A percentile compares a stretch with the other conserved stretches of the same genome.
phyloP scores from a whole-genome alignment of 768 basidiomycete genomes.

The Thelephora aurantiotincta region DNA sequence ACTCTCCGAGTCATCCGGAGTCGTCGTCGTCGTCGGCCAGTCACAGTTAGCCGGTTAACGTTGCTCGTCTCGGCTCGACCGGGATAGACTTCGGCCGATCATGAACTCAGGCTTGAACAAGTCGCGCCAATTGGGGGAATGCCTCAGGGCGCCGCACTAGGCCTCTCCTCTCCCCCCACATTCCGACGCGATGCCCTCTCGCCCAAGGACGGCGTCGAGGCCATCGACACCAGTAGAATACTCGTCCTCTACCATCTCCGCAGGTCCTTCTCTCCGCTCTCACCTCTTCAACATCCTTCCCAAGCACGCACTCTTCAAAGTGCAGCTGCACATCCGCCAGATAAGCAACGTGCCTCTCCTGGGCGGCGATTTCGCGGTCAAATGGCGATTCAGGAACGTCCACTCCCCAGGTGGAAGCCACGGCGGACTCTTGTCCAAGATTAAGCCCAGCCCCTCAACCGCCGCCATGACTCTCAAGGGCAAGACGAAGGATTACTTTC shows the following conservation, averaged over 20 bases:
- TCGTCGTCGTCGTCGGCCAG: too few species aligned
- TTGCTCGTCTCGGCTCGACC: too few species aligned
- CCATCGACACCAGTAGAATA: background rate
- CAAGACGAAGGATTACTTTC: conserved; percentile 1
- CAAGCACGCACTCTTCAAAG: conserved; percentile 52
- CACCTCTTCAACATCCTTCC: conserved; percentile 50
- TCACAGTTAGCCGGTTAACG: too few species aligned
- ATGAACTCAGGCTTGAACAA: too few species aligned
- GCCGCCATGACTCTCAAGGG: conserved; percentile 6
- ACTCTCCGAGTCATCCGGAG: background rate
- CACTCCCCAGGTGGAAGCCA: conserved; percentile 20
- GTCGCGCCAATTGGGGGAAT: too few species aligned
- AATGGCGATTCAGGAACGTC: conserved; percentile 59
- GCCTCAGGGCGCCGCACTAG: background rate
- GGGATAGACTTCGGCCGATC: too few species aligned
- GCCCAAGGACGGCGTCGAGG: background rate
- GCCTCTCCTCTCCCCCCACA: background rate
- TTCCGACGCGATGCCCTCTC: background rate
- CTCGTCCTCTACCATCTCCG: background rate
- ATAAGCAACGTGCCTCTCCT: conserved; percentile 61
- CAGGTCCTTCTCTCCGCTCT: conserved; percentile 29
- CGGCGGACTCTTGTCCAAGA: conserved; percentile 26
- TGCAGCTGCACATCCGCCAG: conserved; percentile 47
- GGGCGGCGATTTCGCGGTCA: conserved; percentile 51
- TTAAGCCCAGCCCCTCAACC: conserved; percentile 16